Evolutionary conservation across 2,329 filamentous ascomycete genomes (phyloP).

Genomic region (Beauveria asiatica): DNA sequence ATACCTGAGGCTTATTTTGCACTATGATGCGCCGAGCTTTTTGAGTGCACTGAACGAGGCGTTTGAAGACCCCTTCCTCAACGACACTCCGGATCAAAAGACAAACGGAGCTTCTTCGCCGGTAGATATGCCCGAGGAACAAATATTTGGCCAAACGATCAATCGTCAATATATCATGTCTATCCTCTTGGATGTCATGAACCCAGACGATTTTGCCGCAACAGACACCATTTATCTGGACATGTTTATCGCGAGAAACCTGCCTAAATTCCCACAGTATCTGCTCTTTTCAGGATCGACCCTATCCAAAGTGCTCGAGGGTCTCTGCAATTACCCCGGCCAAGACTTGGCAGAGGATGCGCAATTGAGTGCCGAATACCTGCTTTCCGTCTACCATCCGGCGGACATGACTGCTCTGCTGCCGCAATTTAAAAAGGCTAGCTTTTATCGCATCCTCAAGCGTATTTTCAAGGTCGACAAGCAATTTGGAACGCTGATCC

Average conservation of each 20-base stretch:
- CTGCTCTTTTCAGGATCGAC: slow-evolving; percentile 82
- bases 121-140: slow-evolving; percentile 52
- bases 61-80: slow-evolving; percentile 90
- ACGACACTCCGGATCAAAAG: slow-evolving; percentile 61
- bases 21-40: slow-evolving; percentile 85
- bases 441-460: slow-evolving; percentile 88
- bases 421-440: slow-evolving; percentile 66
- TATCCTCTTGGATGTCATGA: slow-evolving; percentile 88
- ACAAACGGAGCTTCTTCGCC: slow-evolving; percentile 41
- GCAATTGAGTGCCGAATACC: slow-evolving; percentile 92
- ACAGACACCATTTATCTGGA: slow-evolving; percentile 90
- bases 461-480: slow-evolving; percentile 73
- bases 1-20: slow-evolving; percentile 73
- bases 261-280: slow-evolving; percentile 95
- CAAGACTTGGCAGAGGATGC: slow-evolving; percentile 81
- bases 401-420: slow-evolving; percentile 70
- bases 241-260: slow-evolving; percentile 94
- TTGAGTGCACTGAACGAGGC: slow-evolving; percentile 94
- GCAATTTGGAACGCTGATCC: slow-evolving; percentile 68
- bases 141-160: slow-evolving; percentile 61
- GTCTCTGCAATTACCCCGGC: slow-evolving; percentile 77
- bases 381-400: slow-evolving; percentile 88
- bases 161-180: slow-evolving; percentile 90
- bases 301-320: slow-evolving; percentile 69
- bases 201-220: slow-evolving; percentile 60